phyloP scores from a whole-genome alignment of 192 early-diverging fungal genomes.

The Kickxella alabastrina region DNA sequence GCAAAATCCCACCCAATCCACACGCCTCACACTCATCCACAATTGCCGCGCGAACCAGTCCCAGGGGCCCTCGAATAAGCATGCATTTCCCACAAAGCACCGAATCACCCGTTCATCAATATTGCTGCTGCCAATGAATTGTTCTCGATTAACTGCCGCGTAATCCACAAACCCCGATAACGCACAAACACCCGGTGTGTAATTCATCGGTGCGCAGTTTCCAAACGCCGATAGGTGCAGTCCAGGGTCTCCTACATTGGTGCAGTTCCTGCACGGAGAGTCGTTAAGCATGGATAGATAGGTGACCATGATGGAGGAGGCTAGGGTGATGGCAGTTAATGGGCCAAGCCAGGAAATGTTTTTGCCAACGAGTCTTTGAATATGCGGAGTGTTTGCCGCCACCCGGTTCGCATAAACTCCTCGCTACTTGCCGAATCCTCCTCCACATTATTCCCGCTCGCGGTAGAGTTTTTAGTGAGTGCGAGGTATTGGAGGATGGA shows the following conservation, averaged over 20 bases:
- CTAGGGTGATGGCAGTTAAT: neutral
- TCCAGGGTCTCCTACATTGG: neutral
- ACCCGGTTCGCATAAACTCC: neutral
- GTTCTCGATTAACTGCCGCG: neutral
- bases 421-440: too few relatives aligned
- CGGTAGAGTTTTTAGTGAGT: too few relatives aligned
- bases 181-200: neutral
- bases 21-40: slow-evolving; percentile 41
- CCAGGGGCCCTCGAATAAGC: slow-evolving; percentile 9
- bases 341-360: neutral
- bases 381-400: too few relatives aligned
- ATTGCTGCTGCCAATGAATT: too few relatives aligned
- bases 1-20: slow-evolving; percentile 24
- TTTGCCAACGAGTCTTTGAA: too few relatives aligned
- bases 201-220: neutral
- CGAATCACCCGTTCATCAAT: too few relatives aligned
- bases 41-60: slow-evolving; percentile 24
- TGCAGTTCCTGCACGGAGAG: neutral
- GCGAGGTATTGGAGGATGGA: too few relatives aligned
- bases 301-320: neutral
- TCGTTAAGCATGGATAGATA: neutral
- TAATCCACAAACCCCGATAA: neutral
- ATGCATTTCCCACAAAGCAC: slow-evolving; percentile 37
- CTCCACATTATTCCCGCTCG: too few relatives aligned
- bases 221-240: neutral